Conservation (phyloP, 1,284 basidiomycete species). For the Apiotrichum sp. region DNA sequence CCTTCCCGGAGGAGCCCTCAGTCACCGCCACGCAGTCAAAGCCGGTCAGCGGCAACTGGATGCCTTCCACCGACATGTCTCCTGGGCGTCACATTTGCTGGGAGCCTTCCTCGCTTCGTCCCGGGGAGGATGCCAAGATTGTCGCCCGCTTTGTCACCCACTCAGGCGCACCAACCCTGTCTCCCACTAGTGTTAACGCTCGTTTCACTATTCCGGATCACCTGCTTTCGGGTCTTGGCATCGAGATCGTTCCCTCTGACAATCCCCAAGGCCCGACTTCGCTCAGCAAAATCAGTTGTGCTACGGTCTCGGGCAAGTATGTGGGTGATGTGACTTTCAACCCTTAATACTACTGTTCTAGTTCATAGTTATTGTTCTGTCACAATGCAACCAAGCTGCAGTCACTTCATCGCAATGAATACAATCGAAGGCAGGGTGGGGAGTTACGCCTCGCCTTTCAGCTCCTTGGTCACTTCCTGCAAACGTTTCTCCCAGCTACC, state of each 20-base stretch:
- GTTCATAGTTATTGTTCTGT: background rate
- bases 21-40: conserved; percentile 51
- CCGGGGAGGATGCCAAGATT: conserved; percentile 43
- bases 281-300: conserved; percentile 2
- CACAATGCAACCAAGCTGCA: too few species aligned
- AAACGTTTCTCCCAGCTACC: conserved; percentile 59
- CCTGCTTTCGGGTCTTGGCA: conserved; percentile 43
- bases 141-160: conserved; percentile 49
- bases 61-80: conserved; percentile 18
- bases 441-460: conserved; percentile 23
- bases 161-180: conserved; percentile 15
- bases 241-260: conserved; percentile 34
- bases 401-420: too few species aligned
- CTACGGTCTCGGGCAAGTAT: conserved; percentile 12
- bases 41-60: conserved; percentile 48
- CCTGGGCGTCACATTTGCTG: conserved; percentile 44
- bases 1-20: conserved; percentile 37
- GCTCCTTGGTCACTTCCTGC: conserved; percentile 55
- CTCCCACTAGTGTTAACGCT: conserved; percentile 44
- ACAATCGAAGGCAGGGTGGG: background rate
- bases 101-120: conserved; percentile 33
- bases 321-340: conserved; percentile 9
- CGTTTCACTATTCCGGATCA: conserved; percentile 46
- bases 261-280: background rate
- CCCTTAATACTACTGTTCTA: background rate